Percentiles rank a stretch among this genome's conserved stretches.
phyloP scores from a whole-genome alignment of 2,329 filamentous ascomycete genomes.

The Penicillium sp. region DNA sequence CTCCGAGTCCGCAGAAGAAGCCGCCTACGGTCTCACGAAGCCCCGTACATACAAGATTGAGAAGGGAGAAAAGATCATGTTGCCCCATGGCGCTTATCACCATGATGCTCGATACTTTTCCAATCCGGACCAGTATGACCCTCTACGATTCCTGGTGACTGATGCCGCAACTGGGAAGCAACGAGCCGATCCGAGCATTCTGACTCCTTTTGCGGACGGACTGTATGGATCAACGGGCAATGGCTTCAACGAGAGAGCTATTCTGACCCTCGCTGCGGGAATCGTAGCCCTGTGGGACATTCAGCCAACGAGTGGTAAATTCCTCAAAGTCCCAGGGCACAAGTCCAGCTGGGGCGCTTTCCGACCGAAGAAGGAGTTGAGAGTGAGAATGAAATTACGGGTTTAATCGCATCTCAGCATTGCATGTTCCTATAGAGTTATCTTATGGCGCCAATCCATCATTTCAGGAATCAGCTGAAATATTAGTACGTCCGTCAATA shows the following conservation, averaged over 20 bases:
- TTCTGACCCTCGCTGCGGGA: constrained; percentile 50
- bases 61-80: constrained; percentile 43
- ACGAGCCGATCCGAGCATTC: constrained; percentile 39
- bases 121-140: constrained; percentile 44
- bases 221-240: constrained; percentile 50
- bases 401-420: constrained; percentile 19
- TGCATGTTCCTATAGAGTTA: background rate
- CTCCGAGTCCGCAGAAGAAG: constrained; percentile 40
- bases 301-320: constrained; percentile 42
- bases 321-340: constrained; percentile 52
- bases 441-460: background rate
- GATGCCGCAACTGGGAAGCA: constrained; percentile 36
- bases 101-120: constrained; percentile 41
- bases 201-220: constrained; percentile 51
- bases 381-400: constrained; percentile 52
- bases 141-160: constrained; percentile 47
- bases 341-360: constrained; percentile 49
- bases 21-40: constrained; percentile 24
- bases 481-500: too few species aligned
- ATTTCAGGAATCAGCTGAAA: too few species aligned
- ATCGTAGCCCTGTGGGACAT: constrained; percentile 57
- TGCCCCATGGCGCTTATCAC: constrained; percentile 47
- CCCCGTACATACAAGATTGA: constrained; percentile 41
- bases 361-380: constrained; percentile 51
- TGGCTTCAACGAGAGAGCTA: constrained; percentile 50